Conservation (phyloP, 345 rosid genomes). For the Salix caprea region DNA sequence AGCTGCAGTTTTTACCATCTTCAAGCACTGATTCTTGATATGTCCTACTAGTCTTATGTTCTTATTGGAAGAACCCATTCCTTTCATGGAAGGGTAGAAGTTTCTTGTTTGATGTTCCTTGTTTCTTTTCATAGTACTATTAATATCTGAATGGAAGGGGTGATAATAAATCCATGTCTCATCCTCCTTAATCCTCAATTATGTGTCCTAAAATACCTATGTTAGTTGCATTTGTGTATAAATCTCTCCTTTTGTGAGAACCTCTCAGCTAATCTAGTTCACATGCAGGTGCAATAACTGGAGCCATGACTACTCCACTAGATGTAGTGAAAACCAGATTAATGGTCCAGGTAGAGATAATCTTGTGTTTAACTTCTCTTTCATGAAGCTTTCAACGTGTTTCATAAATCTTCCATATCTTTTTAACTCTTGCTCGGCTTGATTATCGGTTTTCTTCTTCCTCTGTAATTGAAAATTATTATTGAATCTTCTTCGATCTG, state of each 20-base stretch:
- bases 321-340: constrained; percentile 94
- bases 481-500: background rate
- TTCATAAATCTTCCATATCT: background rate
- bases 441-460: background rate
- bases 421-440: background rate
- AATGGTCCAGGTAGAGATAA: constrained; percentile 73
- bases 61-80: background rate
- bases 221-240: background rate
- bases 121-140: background rate
- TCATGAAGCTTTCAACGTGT: too few species aligned
- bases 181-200: background rate
- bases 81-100: background rate
- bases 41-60: too few species aligned
- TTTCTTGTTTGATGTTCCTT: background rate
- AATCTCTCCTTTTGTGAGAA: background rate
- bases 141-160: background rate
- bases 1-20: background rate
- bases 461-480: background rate
- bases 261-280: background rate
- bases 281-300: constrained; percentile 75
- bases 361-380: background rate
- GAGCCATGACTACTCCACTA: constrained; percentile 95
- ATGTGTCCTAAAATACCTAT: too few species aligned
- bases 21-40: too few species aligned
- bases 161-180: background rate